A percentile compares a stretch with the other conserved stretches of the same genome.
Evolutionary conservation across 2,329 filamentous ascomycete genomes (phyloP).

Genomic region (Botrytis porri): DNA sequence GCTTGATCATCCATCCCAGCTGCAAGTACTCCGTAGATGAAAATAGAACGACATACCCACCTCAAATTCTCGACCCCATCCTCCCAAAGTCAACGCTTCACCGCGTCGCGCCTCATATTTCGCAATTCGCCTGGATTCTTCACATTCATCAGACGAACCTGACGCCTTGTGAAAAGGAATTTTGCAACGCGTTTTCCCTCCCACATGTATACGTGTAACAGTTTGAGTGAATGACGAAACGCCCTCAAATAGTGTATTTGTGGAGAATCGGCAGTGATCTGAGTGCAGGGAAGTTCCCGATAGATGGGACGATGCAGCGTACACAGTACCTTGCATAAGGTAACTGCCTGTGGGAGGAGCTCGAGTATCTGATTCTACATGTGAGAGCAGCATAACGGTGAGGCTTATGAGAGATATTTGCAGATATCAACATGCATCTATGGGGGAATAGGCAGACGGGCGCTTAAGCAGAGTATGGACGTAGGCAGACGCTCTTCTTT

Average conservation of each 20-base stretch:
- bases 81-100: background rate
- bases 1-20: background rate
- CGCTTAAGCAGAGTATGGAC: background rate
- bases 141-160: background rate
- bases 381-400: background rate
- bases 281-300: slow-evolving; percentile 2
- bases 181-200: too few relatives aligned
- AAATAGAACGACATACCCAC: background rate
- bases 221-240: background rate
- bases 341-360: background rate
- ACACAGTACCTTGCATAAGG: background rate
- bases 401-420: background rate
- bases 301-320: background rate
- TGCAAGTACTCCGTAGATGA: background rate
- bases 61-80: background rate
- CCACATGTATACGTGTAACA: background rate
- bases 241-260: background rate
- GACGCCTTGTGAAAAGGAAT: background rate
- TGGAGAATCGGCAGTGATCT: slow-evolving; percentile 1
- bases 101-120: background rate
- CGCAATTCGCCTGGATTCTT: background rate
- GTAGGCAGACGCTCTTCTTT: background rate
- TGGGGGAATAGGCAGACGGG: background rate
- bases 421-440: background rate
- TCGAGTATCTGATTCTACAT: background rate